Conservation (phyloP, 2,329 filamentous ascomycete species). For the Paracamarosporium sp. region DNA sequence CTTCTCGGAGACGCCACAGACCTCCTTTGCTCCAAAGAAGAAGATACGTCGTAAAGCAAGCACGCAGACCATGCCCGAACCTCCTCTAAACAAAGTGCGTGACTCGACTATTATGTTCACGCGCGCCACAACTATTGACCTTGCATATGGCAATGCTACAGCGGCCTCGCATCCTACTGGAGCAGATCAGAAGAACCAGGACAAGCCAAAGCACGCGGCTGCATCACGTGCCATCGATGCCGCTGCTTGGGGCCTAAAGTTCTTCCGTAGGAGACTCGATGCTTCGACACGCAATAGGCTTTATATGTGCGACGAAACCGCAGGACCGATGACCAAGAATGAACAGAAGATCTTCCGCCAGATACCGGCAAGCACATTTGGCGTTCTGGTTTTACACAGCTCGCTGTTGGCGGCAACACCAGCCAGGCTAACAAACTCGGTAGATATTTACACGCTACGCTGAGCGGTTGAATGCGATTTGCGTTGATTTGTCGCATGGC, state of each 20-base stretch:
- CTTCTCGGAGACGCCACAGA: constrained; percentile 20
- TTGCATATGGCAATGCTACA: constrained; percentile 3
- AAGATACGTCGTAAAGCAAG: constrained; percentile 30
- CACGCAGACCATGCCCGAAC: constrained; percentile 15
- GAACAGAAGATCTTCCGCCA: constrained; percentile 24
- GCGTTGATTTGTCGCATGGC: neutral
- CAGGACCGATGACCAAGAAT: constrained; percentile 19
- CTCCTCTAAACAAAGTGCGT: constrained; percentile 13
- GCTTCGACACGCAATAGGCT: constrained; percentile 32
- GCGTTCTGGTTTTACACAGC: constrained; percentile 29
- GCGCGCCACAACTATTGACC: constrained; percentile 25
- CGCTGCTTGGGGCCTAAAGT: constrained; percentile 17
- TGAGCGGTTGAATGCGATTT: constrained; percentile 13
- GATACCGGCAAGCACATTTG: constrained; percentile 25
- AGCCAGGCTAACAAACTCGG: constrained; percentile 28
- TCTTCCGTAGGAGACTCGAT: constrained; percentile 31
- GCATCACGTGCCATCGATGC: constrained; percentile 19
- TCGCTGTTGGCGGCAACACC: constrained; percentile 24
- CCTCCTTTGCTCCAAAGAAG: constrained; percentile 12
- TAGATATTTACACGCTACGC: constrained; percentile 32
- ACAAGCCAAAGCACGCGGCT: constrained; percentile 12
- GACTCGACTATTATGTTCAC: constrained; percentile 21
- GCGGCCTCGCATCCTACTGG: neutral
- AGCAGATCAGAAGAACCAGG: constrained; percentile 1
- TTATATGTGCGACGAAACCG: constrained; percentile 23